These are phyloP conservation scores for Mycena sp. DNA, from an alignment of 1,284 basidiomycete genomes.

Conservation along the genomic window DNA sequence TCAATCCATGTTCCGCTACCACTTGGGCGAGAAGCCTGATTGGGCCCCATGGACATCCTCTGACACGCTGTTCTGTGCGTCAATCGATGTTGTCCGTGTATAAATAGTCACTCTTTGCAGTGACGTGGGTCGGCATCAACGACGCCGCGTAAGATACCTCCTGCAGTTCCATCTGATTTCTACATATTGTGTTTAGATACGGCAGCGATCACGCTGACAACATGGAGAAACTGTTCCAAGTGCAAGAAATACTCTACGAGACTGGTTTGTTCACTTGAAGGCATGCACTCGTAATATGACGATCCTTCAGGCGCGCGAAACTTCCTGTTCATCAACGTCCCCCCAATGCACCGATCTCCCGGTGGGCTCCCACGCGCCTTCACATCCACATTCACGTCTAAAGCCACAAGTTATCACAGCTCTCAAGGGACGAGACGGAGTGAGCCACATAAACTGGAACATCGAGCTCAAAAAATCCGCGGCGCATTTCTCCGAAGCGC, in stretches of 20 bases:
- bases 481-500: conserved; percentile 47
- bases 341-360: conserved; percentile 63
- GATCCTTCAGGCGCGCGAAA: conserved; percentile 55
- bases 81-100: background rate
- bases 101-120: conserved; percentile 40
- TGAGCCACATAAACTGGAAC: conserved; percentile 55
- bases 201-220: conserved; percentile 29
- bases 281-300: background rate
- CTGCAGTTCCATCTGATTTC: background rate
- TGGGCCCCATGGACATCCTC: conserved; percentile 40
- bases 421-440: conserved; percentile 10
- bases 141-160: conserved; percentile 60
- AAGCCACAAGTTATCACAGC: background rate
- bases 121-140: conserved; percentile 74
- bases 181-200: conserved; percentile 22
- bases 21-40: conserved; percentile 31
- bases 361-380: conserved; percentile 39
- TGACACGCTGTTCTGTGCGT: conserved; percentile 43
- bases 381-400: too few species aligned
- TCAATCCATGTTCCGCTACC: conserved; percentile 27
- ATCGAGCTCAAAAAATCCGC: conserved; percentile 42
- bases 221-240: conserved; percentile 48
- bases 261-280: conserved; percentile 39
- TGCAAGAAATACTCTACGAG: conserved; percentile 58
- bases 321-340: conserved; percentile 70